Evolutionary conservation across 768 basidiomycete species (phyloP).

Genomic region (Phallus indusiatus): DNA sequence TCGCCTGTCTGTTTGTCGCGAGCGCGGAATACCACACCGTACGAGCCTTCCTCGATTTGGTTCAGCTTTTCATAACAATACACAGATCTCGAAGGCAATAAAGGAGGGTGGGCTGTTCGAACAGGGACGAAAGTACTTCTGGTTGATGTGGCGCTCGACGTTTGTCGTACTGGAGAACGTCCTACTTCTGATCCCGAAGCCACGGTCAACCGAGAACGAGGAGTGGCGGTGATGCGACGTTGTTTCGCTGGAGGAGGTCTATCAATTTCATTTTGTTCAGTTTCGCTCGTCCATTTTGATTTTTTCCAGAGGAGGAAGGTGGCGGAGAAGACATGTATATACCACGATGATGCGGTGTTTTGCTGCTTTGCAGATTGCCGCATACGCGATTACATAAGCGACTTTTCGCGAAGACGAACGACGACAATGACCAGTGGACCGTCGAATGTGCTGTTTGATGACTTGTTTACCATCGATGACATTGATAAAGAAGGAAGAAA

Average conservation of each 20-base stretch:
- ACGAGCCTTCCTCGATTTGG: conserved; percentile 97
- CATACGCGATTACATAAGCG: conserved; percentile 16
- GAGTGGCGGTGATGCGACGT: conserved; percentile 43
- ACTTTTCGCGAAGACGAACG: conserved; percentile 30
- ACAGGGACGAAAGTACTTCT: conserved; percentile 64
- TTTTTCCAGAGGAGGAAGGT: conserved; percentile 57
- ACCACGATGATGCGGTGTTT: conserved; percentile 29
- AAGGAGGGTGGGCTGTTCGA: conserved; percentile 65
- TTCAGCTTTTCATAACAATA: conserved; percentile 92
- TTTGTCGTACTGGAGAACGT: background rate
- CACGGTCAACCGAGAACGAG: background rate
- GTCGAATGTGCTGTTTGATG: conserved; percentile 83
- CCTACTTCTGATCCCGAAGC: background rate
- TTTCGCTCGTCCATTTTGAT: conserved; percentile 62
- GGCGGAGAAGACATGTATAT: conserved; percentile 21
- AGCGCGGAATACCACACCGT: conserved; percentile 96
- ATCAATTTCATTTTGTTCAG: conserved; percentile 24
- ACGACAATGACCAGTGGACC: conserved; percentile 42
- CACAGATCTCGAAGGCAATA: conserved; percentile 84
- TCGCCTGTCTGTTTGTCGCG: conserved; percentile 90
- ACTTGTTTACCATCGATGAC: conserved; percentile 77
- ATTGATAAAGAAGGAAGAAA: conserved; percentile 90
- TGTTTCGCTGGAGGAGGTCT: conserved; percentile 43
- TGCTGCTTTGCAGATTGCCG: conserved; percentile 27
- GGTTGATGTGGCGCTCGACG: background rate